Percentiles rank a stretch among this genome's conserved stretches.
These are phyloP conservation scores for Pestalotiopsis fici DNA, from an alignment of 2,329 filamentous ascomycete genomes.

Conservation along the genomic window DNA sequence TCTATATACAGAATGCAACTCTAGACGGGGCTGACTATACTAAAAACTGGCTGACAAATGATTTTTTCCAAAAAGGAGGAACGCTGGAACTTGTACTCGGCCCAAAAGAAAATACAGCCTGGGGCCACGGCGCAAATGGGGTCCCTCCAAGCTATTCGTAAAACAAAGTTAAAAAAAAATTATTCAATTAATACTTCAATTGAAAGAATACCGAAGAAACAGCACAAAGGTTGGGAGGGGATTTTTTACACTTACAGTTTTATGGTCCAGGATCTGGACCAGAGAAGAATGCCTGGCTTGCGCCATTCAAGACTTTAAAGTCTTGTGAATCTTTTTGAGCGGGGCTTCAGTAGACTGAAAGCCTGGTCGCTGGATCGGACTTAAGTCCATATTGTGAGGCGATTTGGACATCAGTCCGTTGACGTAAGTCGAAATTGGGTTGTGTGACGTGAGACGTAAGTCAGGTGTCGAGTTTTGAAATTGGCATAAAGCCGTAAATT, in stretches of 20 bases:
- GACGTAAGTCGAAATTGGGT: no score
- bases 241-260: neutral
- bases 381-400: no score
- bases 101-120: slow-evolving; percentile 50
- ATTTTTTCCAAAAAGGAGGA: slow-evolving; percentile 63
- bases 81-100: slow-evolving; percentile 61
- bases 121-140: slow-evolving; percentile 58
- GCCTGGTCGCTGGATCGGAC: no score
- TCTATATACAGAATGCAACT: slow-evolving; percentile 63
- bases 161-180: neutral
- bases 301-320: no score
- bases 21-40: slow-evolving; percentile 58
- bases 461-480: no score
- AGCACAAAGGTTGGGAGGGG: neutral
- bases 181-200: no score
- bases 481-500: neutral
- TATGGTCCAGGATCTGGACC: no score
- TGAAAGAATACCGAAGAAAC: neutral
- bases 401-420: no score
- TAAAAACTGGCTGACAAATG: slow-evolving; percentile 64
- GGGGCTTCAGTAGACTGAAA: no score
- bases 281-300: no score
- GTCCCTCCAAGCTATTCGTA: slow-evolving; percentile 52
- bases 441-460: no score
- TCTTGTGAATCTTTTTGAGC: no score